Conservation (phyloP, 768 basidiomycete genomes). For the Boletus rubropictus region DNA sequence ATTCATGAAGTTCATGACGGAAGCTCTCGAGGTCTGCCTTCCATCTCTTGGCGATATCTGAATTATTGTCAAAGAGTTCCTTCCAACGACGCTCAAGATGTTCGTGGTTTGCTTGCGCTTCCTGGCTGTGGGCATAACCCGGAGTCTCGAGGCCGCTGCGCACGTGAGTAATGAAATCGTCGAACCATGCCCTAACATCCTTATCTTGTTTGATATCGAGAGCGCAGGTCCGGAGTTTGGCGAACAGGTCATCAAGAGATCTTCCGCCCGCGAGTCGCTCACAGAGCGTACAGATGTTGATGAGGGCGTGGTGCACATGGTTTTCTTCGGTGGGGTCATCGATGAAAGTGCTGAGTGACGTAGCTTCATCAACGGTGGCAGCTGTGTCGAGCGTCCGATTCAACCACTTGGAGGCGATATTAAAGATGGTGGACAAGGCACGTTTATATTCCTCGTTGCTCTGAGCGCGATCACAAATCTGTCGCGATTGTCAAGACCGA, state of each 20-base stretch:
- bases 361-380: slow-evolving; percentile 36
- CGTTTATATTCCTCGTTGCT: slow-evolving; percentile 53
- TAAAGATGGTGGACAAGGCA: slow-evolving; percentile 53
- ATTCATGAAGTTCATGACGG: slow-evolving; percentile 39
- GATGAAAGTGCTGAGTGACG: slow-evolving; percentile 51
- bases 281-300: slow-evolving; percentile 34
- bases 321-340: slow-evolving; percentile 59
- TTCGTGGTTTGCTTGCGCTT: slow-evolving; percentile 35
- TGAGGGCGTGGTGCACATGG: slow-evolving; percentile 50
- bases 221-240: slow-evolving; percentile 38
- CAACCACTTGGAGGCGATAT: slow-evolving; percentile 52
- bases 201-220: slow-evolving; percentile 48
- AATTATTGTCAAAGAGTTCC: slow-evolving; percentile 40
- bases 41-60: slow-evolving; percentile 45
- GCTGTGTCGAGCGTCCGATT: slow-evolving; percentile 46
- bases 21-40: slow-evolving; percentile 42
- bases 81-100: slow-evolving; percentile 49
- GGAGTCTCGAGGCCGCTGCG: slow-evolving; percentile 43
- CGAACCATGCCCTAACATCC: slow-evolving; percentile 48
- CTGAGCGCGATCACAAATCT: slow-evolving; percentile 65
- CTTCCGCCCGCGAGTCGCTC: slow-evolving; percentile 49
- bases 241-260: slow-evolving; percentile 46
- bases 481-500: not conserved
- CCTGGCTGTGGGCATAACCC: slow-evolving; percentile 50
- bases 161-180: slow-evolving; percentile 46